Conservation (phyloP, 2,329 filamentous ascomycete species). For the Beauveria sp. region DNA sequence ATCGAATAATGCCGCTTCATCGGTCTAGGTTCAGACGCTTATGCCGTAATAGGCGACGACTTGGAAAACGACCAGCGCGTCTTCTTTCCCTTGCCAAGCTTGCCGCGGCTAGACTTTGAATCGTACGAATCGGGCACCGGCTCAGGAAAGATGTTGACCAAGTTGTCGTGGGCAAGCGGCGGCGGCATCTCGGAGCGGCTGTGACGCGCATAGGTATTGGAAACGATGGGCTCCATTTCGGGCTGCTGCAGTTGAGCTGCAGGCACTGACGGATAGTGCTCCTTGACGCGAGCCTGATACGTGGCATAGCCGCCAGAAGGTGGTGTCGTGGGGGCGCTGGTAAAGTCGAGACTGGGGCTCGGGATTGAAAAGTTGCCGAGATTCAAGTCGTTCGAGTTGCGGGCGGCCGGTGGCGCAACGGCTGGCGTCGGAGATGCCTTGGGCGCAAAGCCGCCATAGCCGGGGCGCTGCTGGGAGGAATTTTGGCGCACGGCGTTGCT, state of each 20-base stretch:
- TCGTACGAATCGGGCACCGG: conserved; percentile 3
- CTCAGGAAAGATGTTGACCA: conserved; percentile 13
- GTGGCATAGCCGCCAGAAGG: not conserved
- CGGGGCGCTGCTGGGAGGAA: not conserved
- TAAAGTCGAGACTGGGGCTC: not conserved
- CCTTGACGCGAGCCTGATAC: conserved; percentile 12
- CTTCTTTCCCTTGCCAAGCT: conserved; percentile 19
- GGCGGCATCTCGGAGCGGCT: conserved; percentile 9
- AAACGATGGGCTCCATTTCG: conserved; percentile 25
- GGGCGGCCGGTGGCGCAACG: not conserved
- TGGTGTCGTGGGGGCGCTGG: not conserved
- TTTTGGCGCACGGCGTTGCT: not conserved
- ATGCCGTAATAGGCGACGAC: conserved; percentile 21
- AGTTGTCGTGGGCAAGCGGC: conserved; percentile 1
- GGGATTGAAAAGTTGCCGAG: not conserved
- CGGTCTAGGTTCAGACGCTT: not conserved
- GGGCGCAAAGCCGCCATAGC: not conserved
- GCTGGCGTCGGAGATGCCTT: not conserved
- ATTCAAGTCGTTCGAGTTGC: not conserved
- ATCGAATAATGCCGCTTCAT: not conserved
- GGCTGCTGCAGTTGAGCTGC: conserved; percentile 14
- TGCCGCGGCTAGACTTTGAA: not conserved
- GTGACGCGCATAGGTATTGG: conserved; percentile 9
- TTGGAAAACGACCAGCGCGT: conserved; percentile 23
- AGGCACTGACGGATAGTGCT: conserved; percentile 8